These are phyloP conservation scores for Urostyla sp. DNA, from an alignment of 73 alveolate species.

Conservation along the genomic window DNA sequence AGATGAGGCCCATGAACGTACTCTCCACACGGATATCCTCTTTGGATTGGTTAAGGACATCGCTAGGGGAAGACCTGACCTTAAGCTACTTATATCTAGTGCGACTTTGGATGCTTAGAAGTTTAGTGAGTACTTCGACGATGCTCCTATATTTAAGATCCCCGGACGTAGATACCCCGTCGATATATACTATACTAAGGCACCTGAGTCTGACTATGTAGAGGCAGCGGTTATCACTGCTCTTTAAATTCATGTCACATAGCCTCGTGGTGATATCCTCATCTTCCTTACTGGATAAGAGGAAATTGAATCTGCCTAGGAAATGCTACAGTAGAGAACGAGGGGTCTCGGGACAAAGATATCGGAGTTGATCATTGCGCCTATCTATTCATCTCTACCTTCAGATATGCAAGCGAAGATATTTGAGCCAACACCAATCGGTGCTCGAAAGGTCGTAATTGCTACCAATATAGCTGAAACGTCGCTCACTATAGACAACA, in stretches of 20 bases:
- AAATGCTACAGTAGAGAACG: conserved; percentile 92
- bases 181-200: conserved; percentile 95
- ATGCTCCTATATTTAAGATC: conserved; percentile 94
- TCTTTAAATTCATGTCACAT: conserved; percentile 98
- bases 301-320: conserved; percentile 98
- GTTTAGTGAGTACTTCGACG: conserved; percentile 96
- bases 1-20: conserved; percentile 99
- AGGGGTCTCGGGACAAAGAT: conserved; percentile 96
- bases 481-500: conserved; percentile 94
- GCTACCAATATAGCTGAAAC: conserved; percentile 99
- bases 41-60: conserved; percentile 93
- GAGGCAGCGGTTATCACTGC: conserved; percentile 98
- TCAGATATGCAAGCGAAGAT: conserved; percentile 99
- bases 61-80: conserved; percentile 90
- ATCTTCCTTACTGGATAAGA: conserved; percentile 99
- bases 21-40: conserved; percentile 99
- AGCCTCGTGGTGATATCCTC: conserved; percentile 99
- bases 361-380: conserved; percentile 95
- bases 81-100: conserved; percentile 96
- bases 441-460: conserved; percentile 96
- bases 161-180: conserved; percentile 99
- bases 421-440: conserved; percentile 98
- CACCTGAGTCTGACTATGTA: conserved; percentile 99
- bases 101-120: conserved; percentile 99
- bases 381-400: conserved; percentile 98